A percentile compares a stretch with the other conserved stretches of the same genome.
These are phyloP conservation scores for Pythium brassicae DNA, from an alignment of 352 stramenopile genomes.

Conservation along the genomic window DNA sequence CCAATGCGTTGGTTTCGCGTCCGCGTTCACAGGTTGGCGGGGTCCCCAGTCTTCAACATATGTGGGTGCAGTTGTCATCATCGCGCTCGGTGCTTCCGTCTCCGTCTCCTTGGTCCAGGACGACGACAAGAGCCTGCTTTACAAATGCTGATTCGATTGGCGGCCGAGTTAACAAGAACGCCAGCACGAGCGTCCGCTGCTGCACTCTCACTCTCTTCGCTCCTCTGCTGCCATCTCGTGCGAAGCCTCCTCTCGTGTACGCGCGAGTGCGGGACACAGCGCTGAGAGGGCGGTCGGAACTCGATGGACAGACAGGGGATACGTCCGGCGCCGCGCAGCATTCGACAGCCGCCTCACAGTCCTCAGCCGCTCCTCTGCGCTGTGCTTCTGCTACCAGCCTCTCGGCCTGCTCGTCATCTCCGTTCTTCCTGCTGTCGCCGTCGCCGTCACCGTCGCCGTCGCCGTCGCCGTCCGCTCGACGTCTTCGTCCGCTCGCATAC, in stretches of 20 bases:
- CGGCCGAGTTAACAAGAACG: slow-evolving; percentile 4
- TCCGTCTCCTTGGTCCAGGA: too few species aligned
- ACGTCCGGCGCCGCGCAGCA: not conserved
- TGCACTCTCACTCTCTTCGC: slow-evolving; percentile 4
- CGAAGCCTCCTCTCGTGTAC: not conserved
- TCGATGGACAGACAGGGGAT: not conserved
- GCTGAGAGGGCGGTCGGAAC: not conserved
- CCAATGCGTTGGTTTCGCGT: too few species aligned
- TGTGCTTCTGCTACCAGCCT: not conserved
- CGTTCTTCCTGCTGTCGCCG: not conserved
- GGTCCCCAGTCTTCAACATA: too few species aligned
- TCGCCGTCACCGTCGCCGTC: too few species aligned
- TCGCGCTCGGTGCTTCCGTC: too few species aligned
- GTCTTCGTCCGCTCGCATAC: slow-evolving; percentile 25
- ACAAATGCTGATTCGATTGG: slow-evolving; percentile 5
- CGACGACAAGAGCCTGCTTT: not conserved
- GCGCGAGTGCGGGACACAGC: too few species aligned
- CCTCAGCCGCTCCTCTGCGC: not conserved
- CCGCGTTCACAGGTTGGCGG: too few species aligned
- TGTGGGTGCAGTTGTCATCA: too few species aligned
- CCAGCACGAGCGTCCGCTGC: slow-evolving; percentile 1
- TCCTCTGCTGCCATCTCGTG: not conserved
- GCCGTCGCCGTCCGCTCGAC: not conserved
- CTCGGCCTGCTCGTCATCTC: slow-evolving; percentile 7
- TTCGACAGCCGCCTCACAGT: not conserved